Percentiles rank a stretch among this genome's conserved stretches.
Evolutionary conservation across 2,329 filamentous ascomycete species (phyloP).

Genomic region (Elsinoe necatrix): DNA sequence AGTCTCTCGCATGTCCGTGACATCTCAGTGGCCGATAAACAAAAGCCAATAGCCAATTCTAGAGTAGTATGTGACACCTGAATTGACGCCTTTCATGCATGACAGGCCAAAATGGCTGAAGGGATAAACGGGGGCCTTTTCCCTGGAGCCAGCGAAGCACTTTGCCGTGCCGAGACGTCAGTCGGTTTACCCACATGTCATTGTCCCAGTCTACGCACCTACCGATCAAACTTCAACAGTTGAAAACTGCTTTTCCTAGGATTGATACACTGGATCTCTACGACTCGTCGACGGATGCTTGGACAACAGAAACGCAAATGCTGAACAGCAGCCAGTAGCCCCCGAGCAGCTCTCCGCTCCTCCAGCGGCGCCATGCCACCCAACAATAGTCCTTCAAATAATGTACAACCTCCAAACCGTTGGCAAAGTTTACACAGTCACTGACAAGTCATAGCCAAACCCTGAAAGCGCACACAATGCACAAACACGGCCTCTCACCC

Average conservation of each 20-base stretch:
- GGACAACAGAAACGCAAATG: background rate
- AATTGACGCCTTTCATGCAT: background rate
- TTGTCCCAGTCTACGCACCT: background rate
- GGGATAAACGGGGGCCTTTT: background rate
- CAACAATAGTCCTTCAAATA: slow-evolving; percentile 15
- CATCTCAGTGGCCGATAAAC: background rate
- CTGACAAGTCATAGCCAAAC: slow-evolving; percentile 1
- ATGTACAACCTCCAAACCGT: background rate
- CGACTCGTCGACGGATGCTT: background rate
- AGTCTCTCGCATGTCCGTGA: background rate
- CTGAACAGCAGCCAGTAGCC: background rate
- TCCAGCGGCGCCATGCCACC: slow-evolving; percentile 14
- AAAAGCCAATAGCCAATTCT: background rate
- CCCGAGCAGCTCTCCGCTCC: slow-evolving; percentile 7
- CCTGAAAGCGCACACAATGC: background rate
- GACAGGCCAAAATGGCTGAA: background rate
- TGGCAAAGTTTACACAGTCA: background rate
- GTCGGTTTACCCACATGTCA: background rate
- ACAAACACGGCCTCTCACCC: slow-evolving; percentile 23
- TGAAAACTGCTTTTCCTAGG: background rate
- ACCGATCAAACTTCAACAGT: background rate
- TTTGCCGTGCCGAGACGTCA: slow-evolving; percentile 2
- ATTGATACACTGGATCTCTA: background rate
- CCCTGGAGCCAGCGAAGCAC: background rate
- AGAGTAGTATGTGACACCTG: background rate